phyloP scores from a whole-genome alignment of 2,329 filamentous ascomycete genomes.

The Colletotrichum shisoi region DNA sequence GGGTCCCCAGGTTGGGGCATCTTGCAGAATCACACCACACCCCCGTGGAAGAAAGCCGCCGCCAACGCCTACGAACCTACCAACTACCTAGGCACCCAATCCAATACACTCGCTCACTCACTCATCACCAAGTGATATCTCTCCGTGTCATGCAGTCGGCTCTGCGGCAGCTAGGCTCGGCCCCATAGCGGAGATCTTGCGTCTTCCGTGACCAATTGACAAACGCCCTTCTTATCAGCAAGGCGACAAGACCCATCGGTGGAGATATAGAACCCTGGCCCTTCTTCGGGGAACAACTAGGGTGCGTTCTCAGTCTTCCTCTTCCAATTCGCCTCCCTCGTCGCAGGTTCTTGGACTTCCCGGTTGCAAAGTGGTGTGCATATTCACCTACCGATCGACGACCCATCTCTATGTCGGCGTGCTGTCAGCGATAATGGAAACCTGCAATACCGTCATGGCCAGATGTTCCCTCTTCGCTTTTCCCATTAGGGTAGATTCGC shows the following conservation, averaged over 20 bases:
- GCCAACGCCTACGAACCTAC: not conserved
- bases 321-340: conserved; percentile 8
- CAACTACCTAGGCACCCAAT: not conserved
- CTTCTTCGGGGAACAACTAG: not conserved
- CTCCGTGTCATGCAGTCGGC: conserved; percentile 25
- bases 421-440: not conserved
- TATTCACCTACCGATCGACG: conserved; percentile 8
- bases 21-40: not conserved
- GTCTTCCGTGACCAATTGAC: conserved; percentile 10
- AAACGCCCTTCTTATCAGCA: conserved; percentile 20
- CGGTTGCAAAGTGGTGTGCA: conserved; percentile 7
- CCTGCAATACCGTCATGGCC: not conserved
- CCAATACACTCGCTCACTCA: no score
- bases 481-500: not conserved
- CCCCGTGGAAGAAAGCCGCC: conserved; percentile 4
- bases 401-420: conserved; percentile 7
- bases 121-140: conserved; percentile 8
- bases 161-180: conserved; percentile 22
- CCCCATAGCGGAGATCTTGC: conserved; percentile 24
- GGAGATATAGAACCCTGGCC: no score
- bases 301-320: not conserved
- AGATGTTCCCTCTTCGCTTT: not conserved
- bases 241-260: conserved; percentile 22
- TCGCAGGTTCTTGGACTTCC: conserved; percentile 25
- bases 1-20: not conserved